Evolutionary conservation across 179 eudicot genomes (phyloP).

Genomic region (Silene noctiflora): DNA sequence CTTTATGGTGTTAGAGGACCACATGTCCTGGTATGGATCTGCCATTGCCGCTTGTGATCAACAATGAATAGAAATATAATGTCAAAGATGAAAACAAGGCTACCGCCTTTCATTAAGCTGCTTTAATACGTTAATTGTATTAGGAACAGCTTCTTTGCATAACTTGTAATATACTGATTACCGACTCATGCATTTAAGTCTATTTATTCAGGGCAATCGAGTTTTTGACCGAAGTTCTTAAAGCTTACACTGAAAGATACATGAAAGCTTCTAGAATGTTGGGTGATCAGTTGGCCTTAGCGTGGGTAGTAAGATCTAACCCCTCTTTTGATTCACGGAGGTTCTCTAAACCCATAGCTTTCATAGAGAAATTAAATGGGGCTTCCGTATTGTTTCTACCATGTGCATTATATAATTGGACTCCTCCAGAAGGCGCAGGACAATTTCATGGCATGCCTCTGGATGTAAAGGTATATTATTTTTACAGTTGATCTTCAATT

Average conservation of each 20-base stretch:
- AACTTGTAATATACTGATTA: background rate
- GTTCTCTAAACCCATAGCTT: conserved; percentile 57
- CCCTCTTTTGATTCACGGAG: conserved; percentile 55
- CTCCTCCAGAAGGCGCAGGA: conserved; percentile 98
- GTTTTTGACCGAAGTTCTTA: conserved; percentile 66
- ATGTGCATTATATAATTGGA: conserved; percentile 85
- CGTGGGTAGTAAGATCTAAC: conserved; percentile 81
- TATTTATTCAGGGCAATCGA: conserved; percentile 53
- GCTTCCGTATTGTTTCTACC: conserved; percentile 75
- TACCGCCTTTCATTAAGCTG: background rate
- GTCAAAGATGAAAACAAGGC: background rate
- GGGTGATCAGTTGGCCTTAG: conserved; percentile 92
- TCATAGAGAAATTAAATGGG: conserved; percentile 51
- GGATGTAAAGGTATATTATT: conserved; percentile 72
- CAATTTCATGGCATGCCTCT: conserved; percentile 98
- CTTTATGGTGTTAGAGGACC: no score
- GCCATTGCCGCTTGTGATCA: no score
- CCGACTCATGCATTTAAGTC: background rate
- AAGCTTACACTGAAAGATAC: conserved; percentile 62
- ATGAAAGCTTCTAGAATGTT: conserved; percentile 94
- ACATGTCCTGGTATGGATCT: no score
- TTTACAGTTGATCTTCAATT: background rate
- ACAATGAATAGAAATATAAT: background rate
- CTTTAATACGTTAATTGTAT: background rate
- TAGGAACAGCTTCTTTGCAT: background rate